Evolutionary conservation across 2,329 filamentous ascomycete species (phyloP), one percentile per base, ranked within the genome.

Genomic region (Sphaerulina vaccinii): DNA sequence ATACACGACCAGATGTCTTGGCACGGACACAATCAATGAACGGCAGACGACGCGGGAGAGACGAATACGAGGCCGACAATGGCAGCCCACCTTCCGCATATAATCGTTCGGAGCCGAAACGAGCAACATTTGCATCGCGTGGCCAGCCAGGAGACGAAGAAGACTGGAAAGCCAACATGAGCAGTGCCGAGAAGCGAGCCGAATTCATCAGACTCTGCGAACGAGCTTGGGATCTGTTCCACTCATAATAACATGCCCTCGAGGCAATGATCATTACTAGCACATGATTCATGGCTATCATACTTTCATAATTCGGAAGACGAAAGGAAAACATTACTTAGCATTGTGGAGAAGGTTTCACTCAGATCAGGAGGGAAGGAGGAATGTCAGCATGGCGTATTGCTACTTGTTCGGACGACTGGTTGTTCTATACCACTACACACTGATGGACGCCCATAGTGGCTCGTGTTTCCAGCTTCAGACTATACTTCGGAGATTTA

Each of bases 191-290:
- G 82, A 97, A 97, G 82, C 90, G 90, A 68, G 90, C 96, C 37
- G 90, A 96, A 69, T 99, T 99, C 67, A 76, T 99, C 58, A 78
- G 81, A 50, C 75, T 97, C 43, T 96, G 92, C 69, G 84, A 89
- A 61, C 80, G 89, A 65, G 93, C 93, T 7, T 99, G 93, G 93
- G 93, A 99, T 74, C 73, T 99, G 22, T 96, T 97, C 72, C 93
- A 97, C 75, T 96, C 90, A 56, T 96, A 74, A 62, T n/a, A n/a
- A n/a, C n/a, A n/a, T n/a, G 15, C n/a, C n/a, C 13, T 6, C 13
- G n/a, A 7, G 15, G 18, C 15, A 39, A 19, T 18, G 19, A 3
- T 11, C 21, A 39, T 39, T 22, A 39, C 9, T 39, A 39, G 36
- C 36, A 39, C 6, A 39, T 39, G 36, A 39, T 18, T 39, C 36